Base-by-base conservation (phyloP, 2,329 filamentous ascomycete species). In the Epichloe sp. region DNA sequence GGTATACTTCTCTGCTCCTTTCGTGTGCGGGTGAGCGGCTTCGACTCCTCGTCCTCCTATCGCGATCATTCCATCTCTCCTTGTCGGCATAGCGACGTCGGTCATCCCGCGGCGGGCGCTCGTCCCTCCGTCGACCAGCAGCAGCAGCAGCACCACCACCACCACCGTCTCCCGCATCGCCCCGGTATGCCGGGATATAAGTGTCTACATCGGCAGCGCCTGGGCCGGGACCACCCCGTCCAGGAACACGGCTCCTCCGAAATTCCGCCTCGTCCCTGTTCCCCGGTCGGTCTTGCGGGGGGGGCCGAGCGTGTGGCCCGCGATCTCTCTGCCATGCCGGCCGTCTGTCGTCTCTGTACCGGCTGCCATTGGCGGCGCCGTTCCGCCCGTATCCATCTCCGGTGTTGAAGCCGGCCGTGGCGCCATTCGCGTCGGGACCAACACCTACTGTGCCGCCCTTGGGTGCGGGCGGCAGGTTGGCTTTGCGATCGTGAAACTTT, bases 391-490 rank as follows among this genome's bases (percentile, higher is more conserved):
- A 79, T 10, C 70, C 71, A 48, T 79, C 77, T 21, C 69, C 70
- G 53, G 70, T 73, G 54, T 73, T 72, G 62, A 79, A 76, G 2
- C 74, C 71, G 8, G 68, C 67, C 7, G 68, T 67, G 8, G 67
- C 65, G 4, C 67, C 65, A 54, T 76, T 74, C 10, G 75, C 73
- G 31, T 75, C 73, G 1, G 74, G 73, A n/a, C 80, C 81, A 60
- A 88, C 81, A 14, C 91, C 91, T 3, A 95, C 89, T 1, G 88
- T 89, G 4, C 88, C 91, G 12, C 90, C 91, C 58, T 91, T 89
- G 0, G 93, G 93, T 0, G 91, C 93, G 12, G 93, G 91, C 4
- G 91, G 91, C 11, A 91, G 76, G 21, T 83, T 85, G 21, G 85
- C 85, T 62, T 88, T 88, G 61, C 93, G 85, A 53, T 89, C 86